Evolutionary conservation across 225 moss, liverwort and hornwort genomes (phyloP).

Genomic region (Pseudisothecium myosuroides): DNA sequence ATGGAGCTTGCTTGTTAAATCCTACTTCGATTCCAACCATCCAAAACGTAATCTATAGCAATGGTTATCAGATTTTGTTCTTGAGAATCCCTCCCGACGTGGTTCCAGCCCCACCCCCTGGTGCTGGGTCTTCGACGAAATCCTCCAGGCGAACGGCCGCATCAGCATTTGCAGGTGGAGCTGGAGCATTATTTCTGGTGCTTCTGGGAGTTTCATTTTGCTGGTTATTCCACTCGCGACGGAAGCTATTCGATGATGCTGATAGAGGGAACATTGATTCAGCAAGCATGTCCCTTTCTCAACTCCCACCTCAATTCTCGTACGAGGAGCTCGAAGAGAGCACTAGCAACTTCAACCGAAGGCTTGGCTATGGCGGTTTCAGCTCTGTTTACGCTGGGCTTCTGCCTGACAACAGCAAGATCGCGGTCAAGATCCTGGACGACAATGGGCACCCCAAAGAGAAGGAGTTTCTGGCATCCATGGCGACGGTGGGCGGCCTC

Average conservation of each 20-base stretch:
- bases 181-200: constrained; percentile 9
- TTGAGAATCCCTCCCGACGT: not conserved
- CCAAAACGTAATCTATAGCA: too few relatives aligned
- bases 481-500: constrained; percentile 32
- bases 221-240: not conserved
- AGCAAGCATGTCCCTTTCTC: not conserved
- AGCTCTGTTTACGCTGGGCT: constrained; percentile 42
- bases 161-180: constrained; percentile 19
- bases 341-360: constrained; percentile 39
- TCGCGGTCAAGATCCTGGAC: constrained; percentile 61
- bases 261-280: not conserved
- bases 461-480: constrained; percentile 43
- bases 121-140: not conserved
- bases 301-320: constrained; percentile 28
- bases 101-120: not conserved
- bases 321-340: constrained; percentile 34
- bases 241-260: not conserved
- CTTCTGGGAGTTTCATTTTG: constrained; percentile 6
- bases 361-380: constrained; percentile 30
- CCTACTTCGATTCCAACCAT: not conserved
- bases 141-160: constrained; percentile 7
- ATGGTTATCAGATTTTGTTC: not conserved
- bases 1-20: not conserved
- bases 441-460: not conserved
- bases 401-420: constrained; percentile 19